Percentiles rank a stretch among this genome's conserved stretches.
These are phyloP conservation scores for Lipomyces starkeyi DNA, from an alignment of 805 yeast genomes.

Conservation along the genomic window DNA sequence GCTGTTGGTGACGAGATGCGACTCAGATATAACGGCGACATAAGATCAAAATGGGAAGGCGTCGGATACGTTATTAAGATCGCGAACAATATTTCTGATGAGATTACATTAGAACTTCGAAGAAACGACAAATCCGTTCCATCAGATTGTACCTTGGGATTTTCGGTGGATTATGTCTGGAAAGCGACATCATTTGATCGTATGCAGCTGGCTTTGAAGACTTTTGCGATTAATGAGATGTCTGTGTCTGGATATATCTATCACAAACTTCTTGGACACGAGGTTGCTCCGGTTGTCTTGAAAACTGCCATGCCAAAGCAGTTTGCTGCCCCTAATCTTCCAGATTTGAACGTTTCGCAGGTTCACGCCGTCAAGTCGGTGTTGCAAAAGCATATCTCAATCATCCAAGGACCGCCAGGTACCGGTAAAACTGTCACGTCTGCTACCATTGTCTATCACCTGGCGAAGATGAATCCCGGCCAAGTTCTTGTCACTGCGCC, in stretches of 20 bases:
- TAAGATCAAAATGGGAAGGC: conserved; percentile 71
- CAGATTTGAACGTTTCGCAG: conserved; percentile 78
- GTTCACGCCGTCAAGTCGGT: conserved; percentile 74
- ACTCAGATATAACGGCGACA: conserved; percentile 64
- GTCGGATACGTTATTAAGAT: conserved; percentile 72
- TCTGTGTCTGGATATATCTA: conserved; percentile 77
- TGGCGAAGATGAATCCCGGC: conserved; percentile 64
- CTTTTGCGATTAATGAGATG: conserved; percentile 70
- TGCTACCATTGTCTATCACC: conserved; percentile 82
- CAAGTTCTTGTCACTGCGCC: conserved; percentile 91
- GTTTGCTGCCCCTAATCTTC: conserved; percentile 68
- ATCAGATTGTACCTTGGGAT: conserved; percentile 64
- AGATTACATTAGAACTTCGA: conserved; percentile 71
- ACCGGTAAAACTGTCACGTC: conserved; percentile 96
- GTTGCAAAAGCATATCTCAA: conserved; percentile 70
- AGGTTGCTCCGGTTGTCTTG: conserved; percentile 57
- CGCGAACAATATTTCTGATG: conserved; percentile 70
- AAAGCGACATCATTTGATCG: conserved; percentile 81
- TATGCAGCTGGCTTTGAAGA: conserved; percentile 77
- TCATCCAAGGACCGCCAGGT: conserved; percentile 96
- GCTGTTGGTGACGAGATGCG: conserved; percentile 86
- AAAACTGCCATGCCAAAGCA: conserved; percentile 64
- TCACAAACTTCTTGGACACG: conserved; percentile 81
- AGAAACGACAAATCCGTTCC: conserved; percentile 54
- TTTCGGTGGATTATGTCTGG: conserved; percentile 89